These are phyloP conservation scores for Ophiosphaerella herpotricha DNA, from an alignment of 2,329 filamentous ascomycete species.

Conservation along the genomic window DNA sequence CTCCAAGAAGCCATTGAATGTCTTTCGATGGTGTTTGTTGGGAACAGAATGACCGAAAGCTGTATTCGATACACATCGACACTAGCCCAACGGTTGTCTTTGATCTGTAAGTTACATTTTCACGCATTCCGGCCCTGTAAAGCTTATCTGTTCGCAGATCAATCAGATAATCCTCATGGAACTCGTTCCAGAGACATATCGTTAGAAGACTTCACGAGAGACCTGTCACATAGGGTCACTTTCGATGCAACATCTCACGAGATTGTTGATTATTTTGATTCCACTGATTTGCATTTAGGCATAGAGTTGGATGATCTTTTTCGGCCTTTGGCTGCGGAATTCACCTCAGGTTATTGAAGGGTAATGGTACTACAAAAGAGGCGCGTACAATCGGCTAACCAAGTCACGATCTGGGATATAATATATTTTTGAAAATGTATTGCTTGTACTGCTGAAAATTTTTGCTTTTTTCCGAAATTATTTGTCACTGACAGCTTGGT, in stretches of 20 bases:
- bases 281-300: conserved; percentile 11
- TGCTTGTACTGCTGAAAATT: no score
- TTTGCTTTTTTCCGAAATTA: no score
- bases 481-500: no score
- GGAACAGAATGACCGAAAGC: conserved; percentile 15
- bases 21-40: conserved; percentile 11
- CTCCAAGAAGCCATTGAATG: conserved; percentile 14
- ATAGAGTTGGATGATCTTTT: conserved; percentile 10
- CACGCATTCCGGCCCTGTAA: no score
- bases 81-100: conserved; percentile 6
- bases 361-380: no score
- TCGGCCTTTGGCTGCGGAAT: not conserved
- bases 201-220: not conserved
- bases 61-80: conserved; percentile 12
- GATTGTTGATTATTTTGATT: conserved; percentile 8
- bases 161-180: not conserved
- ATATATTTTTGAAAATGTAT: no score
- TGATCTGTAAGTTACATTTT: conserved; percentile 5
- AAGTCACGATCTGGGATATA: no score
- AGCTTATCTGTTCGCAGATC: not conserved
- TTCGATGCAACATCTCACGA: not conserved
- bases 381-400: no score
- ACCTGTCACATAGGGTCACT: not conserved
- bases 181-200: not conserved
- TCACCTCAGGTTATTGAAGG: not conserved